Conservation (phyloP, 106 monocot species). For the Platanthera zijinensis region DNA sequence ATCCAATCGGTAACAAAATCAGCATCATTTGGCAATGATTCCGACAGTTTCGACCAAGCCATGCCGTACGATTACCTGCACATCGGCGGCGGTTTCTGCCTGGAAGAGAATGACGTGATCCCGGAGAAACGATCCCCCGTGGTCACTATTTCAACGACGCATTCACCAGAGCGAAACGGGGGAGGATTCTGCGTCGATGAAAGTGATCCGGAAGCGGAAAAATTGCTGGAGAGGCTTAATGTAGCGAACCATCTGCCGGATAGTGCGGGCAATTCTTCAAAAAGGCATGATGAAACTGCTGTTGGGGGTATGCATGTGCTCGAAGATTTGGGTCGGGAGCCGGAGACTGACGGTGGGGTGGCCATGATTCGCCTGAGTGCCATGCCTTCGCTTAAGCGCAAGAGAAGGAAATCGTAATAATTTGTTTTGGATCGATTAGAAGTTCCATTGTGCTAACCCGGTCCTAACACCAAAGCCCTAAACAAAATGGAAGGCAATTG, state of each 20-base stretch:
- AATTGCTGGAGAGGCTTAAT: not conserved
- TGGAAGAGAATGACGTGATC: not conserved
- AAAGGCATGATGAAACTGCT: slow-evolving; percentile 2
- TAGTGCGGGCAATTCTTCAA: slow-evolving; percentile 1
- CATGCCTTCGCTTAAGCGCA: slow-evolving; percentile 59
- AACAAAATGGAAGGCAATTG: too few species aligned
- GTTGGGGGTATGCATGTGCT: not conserved
- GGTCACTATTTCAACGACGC: not conserved
- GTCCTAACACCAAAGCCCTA: too few species aligned
- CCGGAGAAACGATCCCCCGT: not conserved
- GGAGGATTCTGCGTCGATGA: slow-evolving; percentile 58
- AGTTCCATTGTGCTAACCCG: too few species aligned
- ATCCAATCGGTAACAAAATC: not conserved
- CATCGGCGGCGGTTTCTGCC: not conserved
- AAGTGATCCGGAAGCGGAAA: slow-evolving; percentile 9
- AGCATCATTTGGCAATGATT: not conserved
- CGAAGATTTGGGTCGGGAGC: slow-evolving; percentile 4
- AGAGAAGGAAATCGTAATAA: slow-evolving; percentile 20
- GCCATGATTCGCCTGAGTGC: slow-evolving; percentile 27
- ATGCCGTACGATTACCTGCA: not conserved
- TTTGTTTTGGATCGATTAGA: too few species aligned
- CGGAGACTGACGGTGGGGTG: not conserved
- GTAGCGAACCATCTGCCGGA: not conserved
- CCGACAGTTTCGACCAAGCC: not conserved
- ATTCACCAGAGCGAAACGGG: slow-evolving; percentile 13